These are phyloP conservation scores for Pseudocercospora crystallina DNA, from an alignment of 2,329 filamentous ascomycete species.

Conservation along the genomic window DNA sequence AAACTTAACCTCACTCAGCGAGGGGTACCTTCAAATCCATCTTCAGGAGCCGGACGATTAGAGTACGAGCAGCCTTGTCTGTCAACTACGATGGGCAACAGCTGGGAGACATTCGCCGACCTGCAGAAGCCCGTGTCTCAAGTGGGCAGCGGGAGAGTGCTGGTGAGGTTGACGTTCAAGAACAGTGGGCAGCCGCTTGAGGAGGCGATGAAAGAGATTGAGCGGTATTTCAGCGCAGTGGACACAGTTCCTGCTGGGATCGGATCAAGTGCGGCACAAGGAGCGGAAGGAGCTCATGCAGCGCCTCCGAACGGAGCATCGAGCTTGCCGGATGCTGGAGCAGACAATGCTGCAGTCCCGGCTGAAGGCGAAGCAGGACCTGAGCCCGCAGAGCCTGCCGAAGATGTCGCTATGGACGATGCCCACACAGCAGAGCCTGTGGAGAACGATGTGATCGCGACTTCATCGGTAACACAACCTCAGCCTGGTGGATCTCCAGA, in stretches of 20 bases:
- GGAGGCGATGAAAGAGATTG: constrained; percentile 81
- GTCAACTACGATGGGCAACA: constrained; percentile 73
- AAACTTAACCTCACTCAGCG: constrained; percentile 79
- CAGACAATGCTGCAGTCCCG: constrained; percentile 24
- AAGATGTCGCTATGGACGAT: constrained; percentile 26
- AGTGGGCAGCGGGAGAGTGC: constrained; percentile 79
- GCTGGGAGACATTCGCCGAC: constrained; percentile 73
- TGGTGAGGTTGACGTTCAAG: constrained; percentile 76
- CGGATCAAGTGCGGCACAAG: constrained; percentile 7
- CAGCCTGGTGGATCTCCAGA: constrained; percentile 8
- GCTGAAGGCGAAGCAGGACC: constrained; percentile 23
- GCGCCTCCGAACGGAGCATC: constrained; percentile 14
- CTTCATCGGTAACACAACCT: constrained; percentile 27
- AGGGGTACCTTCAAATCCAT: constrained; percentile 64
- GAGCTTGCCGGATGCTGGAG: constrained; percentile 26
- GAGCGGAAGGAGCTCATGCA: constrained; percentile 30
- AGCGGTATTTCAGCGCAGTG: constrained; percentile 64
- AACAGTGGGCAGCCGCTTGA: constrained; percentile 75
- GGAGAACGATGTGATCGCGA: constrained; percentile 31
- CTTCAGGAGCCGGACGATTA: constrained; percentile 66
- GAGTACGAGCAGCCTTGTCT: constrained; percentile 86
- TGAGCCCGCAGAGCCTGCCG: constrained; percentile 29
- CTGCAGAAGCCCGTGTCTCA: constrained; percentile 87
- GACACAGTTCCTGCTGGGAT: constrained; percentile 30
- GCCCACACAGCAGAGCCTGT: constrained; percentile 23